A percentile compares a stretch with the other conserved stretches of the same genome.
phyloP scores from a whole-genome alignment of 2,329 filamentous ascomycete species.

The Xylaria arbuscula region DNA sequence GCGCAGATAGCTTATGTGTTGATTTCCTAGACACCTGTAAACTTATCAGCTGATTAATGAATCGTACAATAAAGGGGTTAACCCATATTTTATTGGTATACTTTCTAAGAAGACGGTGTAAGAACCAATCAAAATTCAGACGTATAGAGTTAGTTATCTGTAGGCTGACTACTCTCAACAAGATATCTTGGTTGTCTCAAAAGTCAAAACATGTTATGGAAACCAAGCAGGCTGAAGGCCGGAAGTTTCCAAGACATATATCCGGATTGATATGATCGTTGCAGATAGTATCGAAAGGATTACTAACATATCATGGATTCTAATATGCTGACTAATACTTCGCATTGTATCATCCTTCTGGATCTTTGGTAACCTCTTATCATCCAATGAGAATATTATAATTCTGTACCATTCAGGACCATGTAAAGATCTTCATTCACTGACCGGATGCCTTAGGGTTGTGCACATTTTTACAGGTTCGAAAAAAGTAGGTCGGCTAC shows the following conservation, averaged over 20 bases:
- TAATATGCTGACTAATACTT: not conserved
- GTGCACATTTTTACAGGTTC: not conserved
- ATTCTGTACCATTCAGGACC: not conserved
- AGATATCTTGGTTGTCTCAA: not conserved
- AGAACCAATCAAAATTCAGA: not conserved
- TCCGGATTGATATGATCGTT: not conserved
- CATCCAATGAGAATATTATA: not conserved
- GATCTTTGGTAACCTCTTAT: not conserved
- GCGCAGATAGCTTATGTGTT: no score
- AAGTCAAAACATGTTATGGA: not conserved
- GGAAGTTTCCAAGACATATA: not conserved
- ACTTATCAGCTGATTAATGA: no score
- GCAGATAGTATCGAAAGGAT: not conserved
- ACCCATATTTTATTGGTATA: no score
- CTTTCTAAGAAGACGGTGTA: no score
- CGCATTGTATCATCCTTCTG: not conserved
- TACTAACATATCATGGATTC: not conserved
- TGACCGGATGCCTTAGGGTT: not conserved
- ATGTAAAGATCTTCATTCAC: not conserved
- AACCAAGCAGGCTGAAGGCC: conserved; percentile 2
- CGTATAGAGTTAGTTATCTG: no score
- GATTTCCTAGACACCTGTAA: no score
- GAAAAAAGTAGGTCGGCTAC: not conserved
- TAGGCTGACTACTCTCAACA: not conserved
- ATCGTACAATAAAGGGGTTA: no score